Conservation (phyloP, 768 basidiomycete species). For the Gymnopilus junonius region DNA sequence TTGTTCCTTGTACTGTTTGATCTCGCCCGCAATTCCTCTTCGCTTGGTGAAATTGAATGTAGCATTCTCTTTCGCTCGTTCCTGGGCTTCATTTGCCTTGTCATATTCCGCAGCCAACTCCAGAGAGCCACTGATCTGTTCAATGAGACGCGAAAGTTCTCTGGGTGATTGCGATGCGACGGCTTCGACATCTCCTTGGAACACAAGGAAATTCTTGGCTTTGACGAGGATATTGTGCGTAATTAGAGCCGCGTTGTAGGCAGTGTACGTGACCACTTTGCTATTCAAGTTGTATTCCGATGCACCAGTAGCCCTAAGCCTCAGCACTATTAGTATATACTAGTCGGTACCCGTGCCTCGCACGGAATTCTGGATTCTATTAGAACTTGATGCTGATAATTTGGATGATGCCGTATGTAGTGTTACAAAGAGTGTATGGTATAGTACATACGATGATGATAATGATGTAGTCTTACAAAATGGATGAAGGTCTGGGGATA, state of each 20-base stretch:
- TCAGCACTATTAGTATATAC: too few relatives aligned
- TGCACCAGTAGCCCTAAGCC: conserved; percentile 76
- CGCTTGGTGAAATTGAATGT: conserved; percentile 95
- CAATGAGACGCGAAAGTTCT: conserved; percentile 88
- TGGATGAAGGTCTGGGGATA: too few relatives aligned
- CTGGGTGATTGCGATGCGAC: conserved; percentile 94
- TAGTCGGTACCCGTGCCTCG: too few relatives aligned
- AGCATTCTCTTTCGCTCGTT: conserved; percentile 91
- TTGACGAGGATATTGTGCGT: conserved; percentile 96
- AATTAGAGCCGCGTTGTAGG: conserved; percentile 90
- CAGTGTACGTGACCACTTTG: conserved; percentile 80
- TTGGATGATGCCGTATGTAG: too few relatives aligned
- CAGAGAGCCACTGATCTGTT: conserved; percentile 94
- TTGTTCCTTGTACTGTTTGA: conserved; percentile 97
- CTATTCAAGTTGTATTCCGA: conserved; percentile 92
- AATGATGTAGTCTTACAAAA: too few relatives aligned
- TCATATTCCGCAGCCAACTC: conserved; percentile 92
- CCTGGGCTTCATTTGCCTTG: conserved; percentile 83
- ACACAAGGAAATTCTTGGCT: conserved; percentile 99
- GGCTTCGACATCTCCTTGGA: conserved; percentile 98
- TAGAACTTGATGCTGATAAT: too few relatives aligned
- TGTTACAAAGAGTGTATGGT: too few relatives aligned
- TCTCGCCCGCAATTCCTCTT: conserved; percentile 91
- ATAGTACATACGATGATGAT: too few relatives aligned
- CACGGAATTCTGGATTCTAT: too few relatives aligned